Conservation (phyloP, 768 basidiomycete genomes). For the Hirschioporus abietinus region DNA sequence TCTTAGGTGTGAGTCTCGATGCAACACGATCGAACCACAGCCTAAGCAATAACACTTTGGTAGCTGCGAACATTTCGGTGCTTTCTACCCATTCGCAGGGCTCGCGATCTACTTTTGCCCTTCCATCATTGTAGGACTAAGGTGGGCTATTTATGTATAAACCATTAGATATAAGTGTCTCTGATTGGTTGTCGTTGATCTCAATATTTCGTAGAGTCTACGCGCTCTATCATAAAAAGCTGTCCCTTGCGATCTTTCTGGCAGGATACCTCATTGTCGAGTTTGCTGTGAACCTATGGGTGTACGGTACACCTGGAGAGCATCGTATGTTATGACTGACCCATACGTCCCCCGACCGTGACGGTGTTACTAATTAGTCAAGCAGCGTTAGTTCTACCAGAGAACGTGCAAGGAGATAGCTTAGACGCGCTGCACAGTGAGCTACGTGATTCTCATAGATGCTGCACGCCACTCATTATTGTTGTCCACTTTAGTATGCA, state of each 20-base stretch:
- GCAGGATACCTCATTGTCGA: not conserved
- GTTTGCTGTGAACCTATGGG: not conserved
- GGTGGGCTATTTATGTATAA: not conserved
- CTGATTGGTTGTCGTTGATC: too few relatives aligned
- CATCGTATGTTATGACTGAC: not conserved
- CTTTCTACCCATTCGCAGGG: not conserved
- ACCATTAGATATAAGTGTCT: not conserved
- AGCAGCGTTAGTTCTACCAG: not conserved
- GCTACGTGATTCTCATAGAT: not conserved
- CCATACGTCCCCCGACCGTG: not conserved
- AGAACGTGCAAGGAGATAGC: not conserved
- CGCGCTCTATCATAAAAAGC: not conserved
- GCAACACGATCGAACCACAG: not conserved
- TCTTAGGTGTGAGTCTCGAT: not conserved
- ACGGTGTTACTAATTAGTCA: not conserved
- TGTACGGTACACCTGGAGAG: not conserved
- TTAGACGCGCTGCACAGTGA: not conserved
- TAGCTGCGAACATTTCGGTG: slow-evolving; percentile 1
- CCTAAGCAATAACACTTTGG: not conserved
- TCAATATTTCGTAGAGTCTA: not conserved
- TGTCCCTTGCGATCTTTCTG: not conserved
- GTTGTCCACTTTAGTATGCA: not conserved
- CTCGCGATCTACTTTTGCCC: not conserved
- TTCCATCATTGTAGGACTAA: not conserved
- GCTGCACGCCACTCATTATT: not conserved